Conservation (phyloP, 345 rosid species). For the Heritiera littoralis region DNA sequence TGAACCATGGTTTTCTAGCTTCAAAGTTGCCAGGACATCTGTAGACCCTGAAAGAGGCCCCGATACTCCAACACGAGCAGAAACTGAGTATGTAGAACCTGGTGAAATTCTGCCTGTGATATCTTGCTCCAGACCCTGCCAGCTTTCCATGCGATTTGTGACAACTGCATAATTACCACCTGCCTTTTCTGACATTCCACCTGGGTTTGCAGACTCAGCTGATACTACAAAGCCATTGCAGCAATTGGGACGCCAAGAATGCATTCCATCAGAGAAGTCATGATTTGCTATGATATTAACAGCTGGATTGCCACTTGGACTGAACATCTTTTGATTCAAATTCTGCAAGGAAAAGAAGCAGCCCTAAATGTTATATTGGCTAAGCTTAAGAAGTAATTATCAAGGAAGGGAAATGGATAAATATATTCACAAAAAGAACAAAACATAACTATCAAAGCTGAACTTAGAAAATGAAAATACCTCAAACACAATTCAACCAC, state of each 20-base stretch:
- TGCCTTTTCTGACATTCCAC: constrained; percentile 33
- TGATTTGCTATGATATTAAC: constrained; percentile 61
- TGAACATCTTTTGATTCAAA: constrained; percentile 33
- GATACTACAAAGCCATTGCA: constrained; percentile 69
- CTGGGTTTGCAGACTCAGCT: constrained; percentile 34
- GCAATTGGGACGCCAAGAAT: constrained; percentile 69
- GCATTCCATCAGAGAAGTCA: constrained; percentile 75
- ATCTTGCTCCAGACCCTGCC: constrained; percentile 97
- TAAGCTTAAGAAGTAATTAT: background rate
- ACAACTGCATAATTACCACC: constrained; percentile 65
- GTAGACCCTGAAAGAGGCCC: constrained; percentile 57
- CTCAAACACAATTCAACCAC: background rate
- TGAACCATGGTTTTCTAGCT: constrained; percentile 52
- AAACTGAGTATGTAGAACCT: constrained; percentile 58
- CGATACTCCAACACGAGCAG: constrained; percentile 71
- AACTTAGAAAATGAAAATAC: background rate
- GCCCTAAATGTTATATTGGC: background rate
- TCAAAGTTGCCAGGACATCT: constrained; percentile 83
- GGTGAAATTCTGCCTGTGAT: constrained; percentile 62
- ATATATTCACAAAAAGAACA: background rate
- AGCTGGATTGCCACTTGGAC: constrained; percentile 21
- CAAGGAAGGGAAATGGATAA: background rate
- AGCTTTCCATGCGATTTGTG: constrained; percentile 70
- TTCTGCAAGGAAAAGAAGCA: constrained; percentile 33
- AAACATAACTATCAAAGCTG: background rate